Percentiles rank a stretch among this genome's conserved stretches.
phyloP scores from a whole-genome alignment of 73 alveolate species.

The Symbiodinium pilosum region DNA sequence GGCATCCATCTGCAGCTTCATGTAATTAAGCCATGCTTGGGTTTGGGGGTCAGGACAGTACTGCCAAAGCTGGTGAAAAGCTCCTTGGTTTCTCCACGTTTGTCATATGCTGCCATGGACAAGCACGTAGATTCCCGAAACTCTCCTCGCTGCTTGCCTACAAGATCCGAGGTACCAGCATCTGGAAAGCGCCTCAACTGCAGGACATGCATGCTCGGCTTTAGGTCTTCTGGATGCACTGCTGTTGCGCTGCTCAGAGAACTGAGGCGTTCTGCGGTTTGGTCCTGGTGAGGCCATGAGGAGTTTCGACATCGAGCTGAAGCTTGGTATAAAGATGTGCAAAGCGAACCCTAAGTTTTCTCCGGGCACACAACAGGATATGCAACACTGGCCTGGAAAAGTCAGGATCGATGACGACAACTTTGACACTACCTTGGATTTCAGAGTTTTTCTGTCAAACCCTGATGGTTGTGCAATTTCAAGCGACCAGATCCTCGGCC shows the following conservation, averaged over 20 bases:
- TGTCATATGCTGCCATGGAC: no score
- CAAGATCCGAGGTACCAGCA: slow-evolving; percentile 57
- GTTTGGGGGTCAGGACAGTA: slow-evolving; percentile 68
- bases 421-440: slow-evolving; percentile 72
- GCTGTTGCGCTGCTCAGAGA: background rate
- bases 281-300: slow-evolving; percentile 24
- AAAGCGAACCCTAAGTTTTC: no score
- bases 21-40: no score
- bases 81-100: no score
- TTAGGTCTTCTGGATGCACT: background rate
- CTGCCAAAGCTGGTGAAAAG: slow-evolving; percentile 84
- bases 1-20: no score
- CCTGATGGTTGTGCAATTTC: slow-evolving; percentile 23
- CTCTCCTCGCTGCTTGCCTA: background rate
- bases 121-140: no score
- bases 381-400: no score
- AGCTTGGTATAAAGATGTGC: background rate
- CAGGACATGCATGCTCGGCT: background rate
- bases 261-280: slow-evolving; percentile 14
- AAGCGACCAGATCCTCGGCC: slow-evolving; percentile 7
- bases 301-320: slow-evolving; percentile 37
- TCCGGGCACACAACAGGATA: background rate
- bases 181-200: slow-evolving; percentile 1
- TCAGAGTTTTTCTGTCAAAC: background rate
- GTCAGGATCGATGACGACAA: slow-evolving; percentile 65